Conservation (phyloP, 2,329 filamentous ascomycete species). For the Aureobasidium namibiae region DNA sequence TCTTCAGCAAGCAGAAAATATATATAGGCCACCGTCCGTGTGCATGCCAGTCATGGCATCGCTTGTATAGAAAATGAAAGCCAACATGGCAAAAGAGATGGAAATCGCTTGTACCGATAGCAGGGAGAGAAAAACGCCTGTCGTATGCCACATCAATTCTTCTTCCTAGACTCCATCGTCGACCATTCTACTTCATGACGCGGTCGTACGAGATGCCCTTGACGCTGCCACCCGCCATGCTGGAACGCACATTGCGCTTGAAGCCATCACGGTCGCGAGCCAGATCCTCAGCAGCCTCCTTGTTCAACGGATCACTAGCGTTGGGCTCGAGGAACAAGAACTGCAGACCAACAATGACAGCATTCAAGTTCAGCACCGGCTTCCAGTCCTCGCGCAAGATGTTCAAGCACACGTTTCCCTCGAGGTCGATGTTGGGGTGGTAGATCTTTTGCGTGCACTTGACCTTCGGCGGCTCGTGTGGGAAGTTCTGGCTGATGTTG, state of each 20-base stretch:
- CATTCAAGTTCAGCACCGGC: slow-evolving; percentile 91
- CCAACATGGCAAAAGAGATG: neutral
- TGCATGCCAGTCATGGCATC: neutral
- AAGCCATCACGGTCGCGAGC: slow-evolving; percentile 79
- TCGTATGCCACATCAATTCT: slow-evolving; percentile 8
- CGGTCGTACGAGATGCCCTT: slow-evolving; percentile 67
- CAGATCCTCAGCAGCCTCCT: slow-evolving; percentile 91
- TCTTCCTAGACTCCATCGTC: neutral
- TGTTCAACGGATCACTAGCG: slow-evolving; percentile 93
- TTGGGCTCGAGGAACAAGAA: slow-evolving; percentile 98
- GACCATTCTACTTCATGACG: slow-evolving; percentile 53
- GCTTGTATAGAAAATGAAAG: neutral
- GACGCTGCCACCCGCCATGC: slow-evolving; percentile 75
- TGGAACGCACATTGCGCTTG: slow-evolving; percentile 76
- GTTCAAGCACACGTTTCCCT: slow-evolving; percentile 96
- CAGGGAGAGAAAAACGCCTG: slow-evolving; percentile 1
- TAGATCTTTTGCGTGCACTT: slow-evolving; percentile 98
- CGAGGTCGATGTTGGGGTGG: slow-evolving; percentile 95
- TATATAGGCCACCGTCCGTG: neutral
- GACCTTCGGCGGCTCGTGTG: slow-evolving; percentile 95
- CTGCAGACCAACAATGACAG: slow-evolving; percentile 88
- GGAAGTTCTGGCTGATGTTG: slow-evolving; percentile 87
- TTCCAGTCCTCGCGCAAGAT: slow-evolving; percentile 99
- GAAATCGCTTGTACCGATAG: slow-evolving; percentile 6
- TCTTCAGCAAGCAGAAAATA: neutral